Conservation (phyloP, 2,329 filamentous ascomycete species). For the Phoma sp. region DNA sequence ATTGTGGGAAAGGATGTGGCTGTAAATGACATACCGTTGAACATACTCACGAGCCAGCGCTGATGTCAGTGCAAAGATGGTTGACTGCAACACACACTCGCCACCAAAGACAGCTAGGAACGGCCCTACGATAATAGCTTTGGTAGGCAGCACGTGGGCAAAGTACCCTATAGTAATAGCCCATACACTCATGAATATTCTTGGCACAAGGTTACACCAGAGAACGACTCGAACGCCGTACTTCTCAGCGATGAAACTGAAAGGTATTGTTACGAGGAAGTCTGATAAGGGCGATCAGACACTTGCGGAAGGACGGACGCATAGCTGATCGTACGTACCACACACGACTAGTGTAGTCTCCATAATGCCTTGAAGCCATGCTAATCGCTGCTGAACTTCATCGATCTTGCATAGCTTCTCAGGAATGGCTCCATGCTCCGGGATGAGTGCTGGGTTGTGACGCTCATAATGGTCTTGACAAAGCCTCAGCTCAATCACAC, state of each 20-base stretch:
- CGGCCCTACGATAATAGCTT: conserved; percentile 41
- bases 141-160: conserved; percentile 34
- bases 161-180: conserved; percentile 42
- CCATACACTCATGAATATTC: conserved; percentile 41
- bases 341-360: conserved; percentile 47
- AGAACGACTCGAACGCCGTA: conserved; percentile 40
- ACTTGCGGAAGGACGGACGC: background rate
- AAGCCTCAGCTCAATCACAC: conserved; percentile 46
- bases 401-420: conserved; percentile 65
- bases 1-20: no score
- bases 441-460: conserved; percentile 50
- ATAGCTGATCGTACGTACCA: conserved; percentile 32
- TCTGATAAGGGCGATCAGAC: conserved; percentile 30
- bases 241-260: conserved; percentile 44
- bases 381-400: conserved; percentile 59
- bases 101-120: conserved; percentile 44
- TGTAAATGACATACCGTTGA: conserved; percentile 30
- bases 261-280: conserved; percentile 46
- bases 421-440: conserved; percentile 51
- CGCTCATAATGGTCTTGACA: conserved; percentile 60
- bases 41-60: conserved; percentile 42
- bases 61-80: conserved; percentile 45
- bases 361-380: conserved; percentile 60
- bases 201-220: conserved; percentile 44
- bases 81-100: conserved; percentile 48